A percentile compares a stretch with the other conserved stretches of the same genome.
Evolutionary conservation across 129 eudicot genomes (phyloP).

Genomic region (Flaveria ramosissima): DNA sequence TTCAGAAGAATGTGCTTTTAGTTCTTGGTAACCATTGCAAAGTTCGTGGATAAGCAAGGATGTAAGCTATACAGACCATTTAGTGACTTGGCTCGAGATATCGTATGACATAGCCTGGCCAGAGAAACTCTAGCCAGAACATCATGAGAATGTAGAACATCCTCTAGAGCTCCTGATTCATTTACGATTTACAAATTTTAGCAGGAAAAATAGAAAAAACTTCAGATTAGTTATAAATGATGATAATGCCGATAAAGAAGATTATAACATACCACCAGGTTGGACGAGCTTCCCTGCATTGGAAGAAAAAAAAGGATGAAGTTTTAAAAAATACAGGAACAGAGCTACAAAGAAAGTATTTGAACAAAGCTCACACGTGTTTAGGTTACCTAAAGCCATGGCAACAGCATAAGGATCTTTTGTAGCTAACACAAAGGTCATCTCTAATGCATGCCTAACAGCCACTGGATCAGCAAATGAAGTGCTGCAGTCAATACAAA

Average conservation of each 20-base stretch:
- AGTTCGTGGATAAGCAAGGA: conserved; percentile 9
- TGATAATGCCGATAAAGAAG: conserved; percentile 2
- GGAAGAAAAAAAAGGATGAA: not conserved
- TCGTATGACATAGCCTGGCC: conserved; percentile 77
- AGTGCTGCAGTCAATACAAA: conserved; percentile 50
- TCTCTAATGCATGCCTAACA: conserved; percentile 88
- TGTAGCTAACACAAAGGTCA: conserved; percentile 74
- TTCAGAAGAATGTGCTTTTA: not conserved
- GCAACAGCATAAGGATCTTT: conserved; percentile 95
- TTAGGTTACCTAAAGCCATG: conserved; percentile 77
- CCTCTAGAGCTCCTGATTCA: conserved; percentile 83
- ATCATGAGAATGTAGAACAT: conserved; percentile 86
- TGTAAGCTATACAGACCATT: conserved; percentile 59
- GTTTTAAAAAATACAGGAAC: conserved; percentile 8
- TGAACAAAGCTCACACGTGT: not conserved
- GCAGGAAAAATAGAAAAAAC: conserved; percentile 8
- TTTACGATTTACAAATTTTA: conserved; percentile 13
- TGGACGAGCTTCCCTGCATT: conserved; percentile 73
- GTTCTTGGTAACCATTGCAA: conserved; percentile 8
- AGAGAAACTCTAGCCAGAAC: conserved; percentile 98
- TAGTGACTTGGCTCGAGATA: conserved; percentile 85
- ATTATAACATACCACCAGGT: conserved; percentile 65
- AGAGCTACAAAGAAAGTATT: not conserved
- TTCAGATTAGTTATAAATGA: not conserved
- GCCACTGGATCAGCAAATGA: conserved; percentile 95